A percentile compares a stretch with the other conserved stretches of the same genome.
Conservation (phyloP, 2,329 filamentous ascomycete species). For the Xylaria sp. region DNA sequence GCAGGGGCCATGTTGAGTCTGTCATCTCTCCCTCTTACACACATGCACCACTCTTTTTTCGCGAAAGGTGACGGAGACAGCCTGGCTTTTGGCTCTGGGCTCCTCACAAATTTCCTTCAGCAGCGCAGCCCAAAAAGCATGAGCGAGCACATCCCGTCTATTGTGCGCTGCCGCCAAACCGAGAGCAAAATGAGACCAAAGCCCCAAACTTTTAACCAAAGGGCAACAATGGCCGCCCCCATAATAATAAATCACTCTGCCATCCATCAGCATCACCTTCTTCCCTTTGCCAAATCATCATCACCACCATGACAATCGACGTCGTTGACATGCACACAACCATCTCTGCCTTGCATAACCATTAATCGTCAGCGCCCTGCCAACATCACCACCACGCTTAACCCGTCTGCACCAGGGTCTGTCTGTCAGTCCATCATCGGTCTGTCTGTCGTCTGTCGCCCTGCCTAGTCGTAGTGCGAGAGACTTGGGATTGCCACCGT, state of each 20-base stretch:
- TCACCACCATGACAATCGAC: constrained; percentile 17
- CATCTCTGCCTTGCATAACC: constrained; percentile 16
- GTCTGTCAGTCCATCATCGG: too few species aligned
- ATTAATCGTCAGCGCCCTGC: constrained; percentile 16
- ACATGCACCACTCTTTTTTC: constrained; percentile 24
- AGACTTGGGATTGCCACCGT: constrained; percentile 6
- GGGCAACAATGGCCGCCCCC: constrained; percentile 34
- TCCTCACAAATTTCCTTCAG: constrained; percentile 27
- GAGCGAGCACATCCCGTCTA: constrained; percentile 27
- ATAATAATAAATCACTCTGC: constrained; percentile 31
- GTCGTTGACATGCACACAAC: constrained; percentile 14
- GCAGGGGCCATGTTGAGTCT: constrained; percentile 18
- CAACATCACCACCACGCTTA: constrained; percentile 17
- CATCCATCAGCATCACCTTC: constrained; percentile 25
- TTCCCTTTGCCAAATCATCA: constrained; percentile 17
- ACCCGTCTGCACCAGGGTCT: not conserved
- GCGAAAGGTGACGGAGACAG: constrained; percentile 24
- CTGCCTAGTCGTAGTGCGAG: not conserved
- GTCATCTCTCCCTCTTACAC: constrained; percentile 17
- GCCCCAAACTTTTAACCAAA: constrained; percentile 33
- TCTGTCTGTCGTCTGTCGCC: too few species aligned
- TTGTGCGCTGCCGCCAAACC: constrained; percentile 30
- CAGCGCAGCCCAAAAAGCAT: constrained; percentile 25
- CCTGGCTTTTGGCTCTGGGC: constrained; percentile 24
- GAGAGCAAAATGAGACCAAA: constrained; percentile 35